Conservation (phyloP, 805 yeast species). For the Lachancea fermentati region DNA sequence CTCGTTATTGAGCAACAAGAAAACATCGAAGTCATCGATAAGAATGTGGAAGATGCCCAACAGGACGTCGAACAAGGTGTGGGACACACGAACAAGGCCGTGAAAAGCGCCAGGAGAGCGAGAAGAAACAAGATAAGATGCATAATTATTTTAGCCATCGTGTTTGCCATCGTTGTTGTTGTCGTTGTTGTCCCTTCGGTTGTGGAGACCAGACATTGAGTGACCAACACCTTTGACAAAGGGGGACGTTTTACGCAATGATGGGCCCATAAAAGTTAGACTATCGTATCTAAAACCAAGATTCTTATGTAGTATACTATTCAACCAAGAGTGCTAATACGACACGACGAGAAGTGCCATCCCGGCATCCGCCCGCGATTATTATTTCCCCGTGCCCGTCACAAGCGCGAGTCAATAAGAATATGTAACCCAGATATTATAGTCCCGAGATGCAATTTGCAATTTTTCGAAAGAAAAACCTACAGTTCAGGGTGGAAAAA, state of each 20-base stretch:
- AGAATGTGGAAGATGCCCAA: slow-evolving; percentile 77
- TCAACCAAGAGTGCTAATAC: too few relatives aligned
- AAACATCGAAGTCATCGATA: slow-evolving; percentile 74
- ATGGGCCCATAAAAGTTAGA: background rate
- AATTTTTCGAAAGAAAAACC: slow-evolving; percentile 10
- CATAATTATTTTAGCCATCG: slow-evolving; percentile 52
- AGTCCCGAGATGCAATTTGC: slow-evolving; percentile 31
- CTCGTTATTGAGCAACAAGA: slow-evolving; percentile 94
- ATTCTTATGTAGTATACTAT: slow-evolving; percentile 7
- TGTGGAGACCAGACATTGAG: slow-evolving; percentile 24
- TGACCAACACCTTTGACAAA: too few relatives aligned
- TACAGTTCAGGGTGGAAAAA: slow-evolving; percentile 35
- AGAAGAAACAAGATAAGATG: slow-evolving; percentile 91
- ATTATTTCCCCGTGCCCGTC: too few relatives aligned
- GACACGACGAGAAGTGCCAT: too few relatives aligned
- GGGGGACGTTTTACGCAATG: too few relatives aligned
- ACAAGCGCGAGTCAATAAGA: too few relatives aligned
- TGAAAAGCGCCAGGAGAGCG: slow-evolving; percentile 78
- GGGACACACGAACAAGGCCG: slow-evolving; percentile 89
- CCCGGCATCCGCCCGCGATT: too few relatives aligned
- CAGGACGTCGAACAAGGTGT: slow-evolving; percentile 90
- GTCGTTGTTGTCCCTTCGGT: slow-evolving; percentile 51
- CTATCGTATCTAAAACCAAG: background rate
- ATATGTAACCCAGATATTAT: slow-evolving; percentile 28
- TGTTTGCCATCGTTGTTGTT: slow-evolving; percentile 59